phyloP scores from a whole-genome alignment of 2,329 filamentous ascomycete species.

The Knufia fluminis region DNA sequence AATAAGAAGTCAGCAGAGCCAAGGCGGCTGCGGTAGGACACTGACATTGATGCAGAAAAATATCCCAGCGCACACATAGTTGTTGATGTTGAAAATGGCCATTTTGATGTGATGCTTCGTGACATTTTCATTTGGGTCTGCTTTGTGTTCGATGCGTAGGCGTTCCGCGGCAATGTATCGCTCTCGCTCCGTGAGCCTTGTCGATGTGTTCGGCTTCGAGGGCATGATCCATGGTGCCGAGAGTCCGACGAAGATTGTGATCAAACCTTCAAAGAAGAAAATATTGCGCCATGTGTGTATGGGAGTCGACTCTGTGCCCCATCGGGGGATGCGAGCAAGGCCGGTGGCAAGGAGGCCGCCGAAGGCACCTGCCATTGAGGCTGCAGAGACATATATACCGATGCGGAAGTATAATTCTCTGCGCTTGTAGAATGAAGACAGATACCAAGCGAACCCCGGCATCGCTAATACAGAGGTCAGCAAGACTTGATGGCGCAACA shows the following conservation, averaged over 20 bases:
- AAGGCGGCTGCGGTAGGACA: too few relatives aligned
- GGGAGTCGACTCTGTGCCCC: slow-evolving; percentile 47
- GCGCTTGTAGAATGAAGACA: slow-evolving; percentile 53
- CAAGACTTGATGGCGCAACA: slow-evolving; percentile 25
- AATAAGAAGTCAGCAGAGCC: too few relatives aligned
- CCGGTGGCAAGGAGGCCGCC: slow-evolving; percentile 59
- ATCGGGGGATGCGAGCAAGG: slow-evolving; percentile 42
- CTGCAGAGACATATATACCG: slow-evolving; percentile 47
- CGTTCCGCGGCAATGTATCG: slow-evolving; percentile 27
- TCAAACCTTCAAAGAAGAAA: slow-evolving; percentile 57
- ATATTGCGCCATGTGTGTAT: slow-evolving; percentile 51
- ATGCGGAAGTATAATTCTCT: slow-evolving; percentile 48
- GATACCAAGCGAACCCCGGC: slow-evolving; percentile 36
- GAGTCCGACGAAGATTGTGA: slow-evolving; percentile 47
- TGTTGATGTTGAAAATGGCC: slow-evolving; percentile 22
- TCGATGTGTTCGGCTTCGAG: slow-evolving; percentile 13
- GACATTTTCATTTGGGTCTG: slow-evolving; percentile 17
- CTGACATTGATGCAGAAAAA: slow-evolving; percentile 56
- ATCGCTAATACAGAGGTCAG: slow-evolving; percentile 23
- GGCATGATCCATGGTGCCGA: slow-evolving; percentile 44
- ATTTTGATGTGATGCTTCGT: slow-evolving; percentile 17
- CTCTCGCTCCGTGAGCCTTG: slow-evolving; percentile 6
- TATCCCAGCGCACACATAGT: slow-evolving; percentile 22
- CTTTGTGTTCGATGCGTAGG: slow-evolving; percentile 3
- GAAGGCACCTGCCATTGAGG: slow-evolving; percentile 69